Evolutionary conservation across 768 basidiomycete species (phyloP).

Genomic region (Symmetrospora coprosmae): DNA sequence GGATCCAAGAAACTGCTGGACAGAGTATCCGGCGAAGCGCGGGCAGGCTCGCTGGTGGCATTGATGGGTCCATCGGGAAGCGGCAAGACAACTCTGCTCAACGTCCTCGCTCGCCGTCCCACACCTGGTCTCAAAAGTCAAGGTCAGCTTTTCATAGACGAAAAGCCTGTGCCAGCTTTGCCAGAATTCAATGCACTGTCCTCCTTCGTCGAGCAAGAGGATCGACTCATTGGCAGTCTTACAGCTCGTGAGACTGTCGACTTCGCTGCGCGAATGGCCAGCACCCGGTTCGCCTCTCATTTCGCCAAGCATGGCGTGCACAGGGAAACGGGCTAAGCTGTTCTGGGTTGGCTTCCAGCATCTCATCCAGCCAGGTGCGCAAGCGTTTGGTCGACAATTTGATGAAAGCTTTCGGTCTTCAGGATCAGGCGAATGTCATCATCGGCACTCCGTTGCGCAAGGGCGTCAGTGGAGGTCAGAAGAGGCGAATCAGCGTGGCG

Average conservation of each 20-base stretch:
- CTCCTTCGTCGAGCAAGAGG: slow-evolving; percentile 43
- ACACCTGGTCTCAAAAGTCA: slow-evolving; percentile 38
- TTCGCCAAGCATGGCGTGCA: neutral
- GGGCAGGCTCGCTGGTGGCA: slow-evolving; percentile 27
- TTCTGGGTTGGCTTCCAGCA: slow-evolving; percentile 22
- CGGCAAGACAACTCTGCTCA: slow-evolving; percentile 39
- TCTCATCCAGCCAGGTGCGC: slow-evolving; percentile 35
- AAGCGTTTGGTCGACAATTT: slow-evolving; percentile 42
- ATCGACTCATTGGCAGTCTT: slow-evolving; percentile 48
- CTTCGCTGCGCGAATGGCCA: slow-evolving; percentile 46
- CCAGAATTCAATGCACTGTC: neutral
- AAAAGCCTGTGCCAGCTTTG: neutral
- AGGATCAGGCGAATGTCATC: slow-evolving; percentile 42
- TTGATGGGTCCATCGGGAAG: slow-evolving; percentile 43
- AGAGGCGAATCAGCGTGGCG: slow-evolving; percentile 50
- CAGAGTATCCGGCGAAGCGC: neutral
- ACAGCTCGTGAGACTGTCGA: slow-evolving; percentile 48
- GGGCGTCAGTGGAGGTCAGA: slow-evolving; percentile 56
- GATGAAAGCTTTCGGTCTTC: slow-evolving; percentile 43
- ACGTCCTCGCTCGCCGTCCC: slow-evolving; percentile 32
- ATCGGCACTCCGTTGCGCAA: slow-evolving; percentile 50
- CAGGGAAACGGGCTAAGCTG: neutral
- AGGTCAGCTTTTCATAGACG: slow-evolving; percentile 39
- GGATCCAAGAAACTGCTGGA: neutral
- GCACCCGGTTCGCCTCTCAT: slow-evolving; percentile 25